Percentiles rank a stretch among this genome's conserved stretches.
These are phyloP conservation scores for Triticum timopheevii DNA, from an alignment of 176 grass and related monocot genomes.

Conservation along the genomic window DNA sequence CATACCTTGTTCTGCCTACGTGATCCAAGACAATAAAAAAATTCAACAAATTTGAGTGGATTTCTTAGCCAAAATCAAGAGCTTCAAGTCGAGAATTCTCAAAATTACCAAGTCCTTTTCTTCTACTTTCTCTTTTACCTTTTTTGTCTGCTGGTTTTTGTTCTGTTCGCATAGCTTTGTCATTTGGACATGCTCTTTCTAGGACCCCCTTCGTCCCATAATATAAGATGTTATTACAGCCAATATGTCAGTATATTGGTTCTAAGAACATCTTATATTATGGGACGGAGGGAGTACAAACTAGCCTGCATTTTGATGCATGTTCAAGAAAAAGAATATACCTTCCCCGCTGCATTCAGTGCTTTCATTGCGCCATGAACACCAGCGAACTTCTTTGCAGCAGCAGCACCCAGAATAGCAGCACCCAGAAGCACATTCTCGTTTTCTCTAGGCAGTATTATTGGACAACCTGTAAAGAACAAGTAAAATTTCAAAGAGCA, in stretches of 20 bases:
- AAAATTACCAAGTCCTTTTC: not conserved
- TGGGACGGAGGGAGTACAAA: not conserved
- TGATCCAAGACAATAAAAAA: too few species aligned
- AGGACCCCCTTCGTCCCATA: not conserved
- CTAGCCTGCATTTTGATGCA: not conserved
- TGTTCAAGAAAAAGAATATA: slow-evolving; percentile 7
- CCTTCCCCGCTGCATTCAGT: slow-evolving; percentile 78
- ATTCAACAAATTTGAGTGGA: too few species aligned
- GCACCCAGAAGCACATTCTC: slow-evolving; percentile 92
- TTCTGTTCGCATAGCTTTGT: not conserved
- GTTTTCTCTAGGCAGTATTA: slow-evolving; percentile 90
- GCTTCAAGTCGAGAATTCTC: not conserved
- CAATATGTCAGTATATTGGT: too few species aligned
- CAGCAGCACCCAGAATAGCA: slow-evolving; percentile 81
- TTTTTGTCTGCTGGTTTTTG: not conserved
- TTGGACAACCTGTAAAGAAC: slow-evolving; percentile 53
- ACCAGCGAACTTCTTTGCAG: slow-evolving; percentile 57
- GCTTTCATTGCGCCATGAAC: slow-evolving; percentile 78
- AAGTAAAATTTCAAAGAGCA: slow-evolving; percentile 21
- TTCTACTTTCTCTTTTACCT: not conserved
- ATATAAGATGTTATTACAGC: too few species aligned
- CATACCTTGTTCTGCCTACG: too few species aligned
- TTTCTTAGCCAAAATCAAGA: not conserved
- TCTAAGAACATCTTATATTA: too few species aligned
- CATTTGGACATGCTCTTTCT: not conserved